A percentile compares a stretch with the other conserved stretches of the same genome.
These are phyloP conservation scores for Melocanna baccifera DNA, from an alignment of 176 grass and related monocot species.

Conservation along the genomic window DNA sequence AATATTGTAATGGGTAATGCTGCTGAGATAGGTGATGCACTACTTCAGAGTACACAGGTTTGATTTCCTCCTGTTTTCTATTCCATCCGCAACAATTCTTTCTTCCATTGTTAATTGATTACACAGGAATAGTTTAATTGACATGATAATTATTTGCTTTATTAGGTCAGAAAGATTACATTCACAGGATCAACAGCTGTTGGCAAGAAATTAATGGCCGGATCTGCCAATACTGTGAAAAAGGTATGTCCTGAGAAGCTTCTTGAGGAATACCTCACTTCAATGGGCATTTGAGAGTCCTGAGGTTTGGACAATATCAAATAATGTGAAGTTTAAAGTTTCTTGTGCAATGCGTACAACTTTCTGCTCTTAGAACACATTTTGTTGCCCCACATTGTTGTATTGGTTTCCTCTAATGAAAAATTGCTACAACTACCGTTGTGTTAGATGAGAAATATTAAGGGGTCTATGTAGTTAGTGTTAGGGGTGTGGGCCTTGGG, in stretches of 20 bases:
- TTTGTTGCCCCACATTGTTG: neutral
- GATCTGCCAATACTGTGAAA: conserved; percentile 90
- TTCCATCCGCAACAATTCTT: neutral
- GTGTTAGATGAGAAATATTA: neutral
- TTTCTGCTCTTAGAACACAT: neutral
- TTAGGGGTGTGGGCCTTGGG: too few relatives aligned
- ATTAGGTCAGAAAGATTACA: conserved; percentile 94
- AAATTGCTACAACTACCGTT: neutral
- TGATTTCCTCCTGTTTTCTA: conserved; percentile 8
- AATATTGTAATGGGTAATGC: conserved; percentile 96
- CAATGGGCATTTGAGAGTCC: neutral
- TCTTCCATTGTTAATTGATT: conserved; percentile 11
- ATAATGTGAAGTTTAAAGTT: conserved; percentile 7
- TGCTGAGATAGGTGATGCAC: conserved; percentile 76
- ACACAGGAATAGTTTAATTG: conserved; percentile 18
- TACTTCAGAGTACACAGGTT: conserved; percentile 81
- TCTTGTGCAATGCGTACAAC: neutral
- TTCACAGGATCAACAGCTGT: conserved; percentile 98
- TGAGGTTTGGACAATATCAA: neutral
- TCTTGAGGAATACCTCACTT: neutral
- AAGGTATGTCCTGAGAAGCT: conserved; percentile 52
- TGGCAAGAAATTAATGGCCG: conserved; percentile 92
- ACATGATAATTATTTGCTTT: conserved; percentile 35
- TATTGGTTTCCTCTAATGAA: neutral
- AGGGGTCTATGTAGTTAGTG: neutral